Evolutionary conservation across 2,329 filamentous ascomycete species (phyloP).

Genomic region (Madurella mycetomatis): DNA sequence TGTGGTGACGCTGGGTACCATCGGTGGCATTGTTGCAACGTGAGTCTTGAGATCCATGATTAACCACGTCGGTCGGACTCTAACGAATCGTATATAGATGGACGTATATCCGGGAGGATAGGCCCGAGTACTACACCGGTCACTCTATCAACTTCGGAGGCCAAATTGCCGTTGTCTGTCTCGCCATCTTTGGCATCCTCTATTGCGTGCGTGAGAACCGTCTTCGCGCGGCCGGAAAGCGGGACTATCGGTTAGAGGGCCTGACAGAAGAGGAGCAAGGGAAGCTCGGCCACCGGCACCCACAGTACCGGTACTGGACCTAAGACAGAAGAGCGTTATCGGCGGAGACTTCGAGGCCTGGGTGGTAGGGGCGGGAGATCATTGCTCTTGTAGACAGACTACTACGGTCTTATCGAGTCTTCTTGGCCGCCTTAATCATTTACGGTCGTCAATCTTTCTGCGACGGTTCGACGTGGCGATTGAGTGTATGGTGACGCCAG

Average conservation of each 20-base stretch:
- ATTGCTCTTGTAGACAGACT: too few relatives aligned
- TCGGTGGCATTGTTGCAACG: conserved; percentile 54
- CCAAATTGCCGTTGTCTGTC: conserved; percentile 41
- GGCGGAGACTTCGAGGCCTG: too few relatives aligned
- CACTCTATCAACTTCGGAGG: conserved; percentile 55
- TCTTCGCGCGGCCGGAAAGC: conserved; percentile 42
- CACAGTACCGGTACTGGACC: conserved; percentile 52
- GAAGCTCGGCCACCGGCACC: conserved; percentile 50
- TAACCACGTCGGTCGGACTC: conserved; percentile 8
- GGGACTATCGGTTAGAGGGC: conserved; percentile 47
- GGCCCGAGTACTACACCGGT: conserved; percentile 44
- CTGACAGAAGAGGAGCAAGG: conserved; percentile 42
- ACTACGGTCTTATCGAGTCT: too few relatives aligned
- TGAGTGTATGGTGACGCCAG: too few relatives aligned
- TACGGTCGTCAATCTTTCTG: too few relatives aligned
- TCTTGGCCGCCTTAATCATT: too few relatives aligned
- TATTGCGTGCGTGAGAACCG: conserved; percentile 54
- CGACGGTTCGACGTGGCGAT: too few relatives aligned
- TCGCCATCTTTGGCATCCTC: conserved; percentile 45
- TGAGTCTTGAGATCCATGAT: conserved; percentile 29
- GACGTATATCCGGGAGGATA: conserved; percentile 48
- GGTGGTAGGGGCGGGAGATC: too few relatives aligned
- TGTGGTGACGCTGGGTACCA: conserved; percentile 51
- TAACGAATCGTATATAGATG: conserved; percentile 33
- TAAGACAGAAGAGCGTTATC: conserved; percentile 22